Conservation (phyloP, 257 asterid species). For the Solanum sejunctum region DNA sequence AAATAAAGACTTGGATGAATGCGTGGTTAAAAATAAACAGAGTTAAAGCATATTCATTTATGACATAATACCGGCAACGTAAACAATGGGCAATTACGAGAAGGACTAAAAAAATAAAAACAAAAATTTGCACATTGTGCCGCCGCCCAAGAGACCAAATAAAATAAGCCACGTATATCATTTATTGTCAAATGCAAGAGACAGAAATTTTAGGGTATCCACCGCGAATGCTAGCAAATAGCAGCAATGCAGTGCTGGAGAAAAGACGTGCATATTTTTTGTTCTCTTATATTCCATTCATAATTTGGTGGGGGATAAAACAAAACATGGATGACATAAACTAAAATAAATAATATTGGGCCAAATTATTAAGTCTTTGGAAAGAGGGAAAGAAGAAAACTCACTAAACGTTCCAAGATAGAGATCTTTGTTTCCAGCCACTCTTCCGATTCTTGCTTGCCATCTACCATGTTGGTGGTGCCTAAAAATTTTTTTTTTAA, state of each 20-base stretch:
- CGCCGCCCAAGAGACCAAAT: constrained; percentile 30
- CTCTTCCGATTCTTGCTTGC: constrained; percentile 92
- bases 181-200: constrained; percentile 1
- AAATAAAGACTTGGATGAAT: too few species aligned
- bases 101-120: neutral
- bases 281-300: neutral
- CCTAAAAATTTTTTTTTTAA: constrained; percentile 28
- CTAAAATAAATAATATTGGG: too few species aligned
- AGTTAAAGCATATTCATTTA: neutral
- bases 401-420: constrained; percentile 85
- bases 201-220: constrained; percentile 13
- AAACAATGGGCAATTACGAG: neutral
- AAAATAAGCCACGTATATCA: constrained; percentile 24
- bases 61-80: neutral
- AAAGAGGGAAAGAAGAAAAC: constrained; percentile 2
- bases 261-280: neutral
- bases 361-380: neutral
- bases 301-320: neutral
- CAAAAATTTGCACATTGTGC: neutral
- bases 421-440: constrained; percentile 82
- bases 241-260: neutral
- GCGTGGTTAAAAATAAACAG: too few species aligned
- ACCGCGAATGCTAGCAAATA: constrained; percentile 45
- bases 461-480: constrained; percentile 95
- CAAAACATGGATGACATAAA: neutral